Base-by-base conservation (phyloP, 495 filamentous ascomycete genomes). In the Xylaria nigripes region DNA sequence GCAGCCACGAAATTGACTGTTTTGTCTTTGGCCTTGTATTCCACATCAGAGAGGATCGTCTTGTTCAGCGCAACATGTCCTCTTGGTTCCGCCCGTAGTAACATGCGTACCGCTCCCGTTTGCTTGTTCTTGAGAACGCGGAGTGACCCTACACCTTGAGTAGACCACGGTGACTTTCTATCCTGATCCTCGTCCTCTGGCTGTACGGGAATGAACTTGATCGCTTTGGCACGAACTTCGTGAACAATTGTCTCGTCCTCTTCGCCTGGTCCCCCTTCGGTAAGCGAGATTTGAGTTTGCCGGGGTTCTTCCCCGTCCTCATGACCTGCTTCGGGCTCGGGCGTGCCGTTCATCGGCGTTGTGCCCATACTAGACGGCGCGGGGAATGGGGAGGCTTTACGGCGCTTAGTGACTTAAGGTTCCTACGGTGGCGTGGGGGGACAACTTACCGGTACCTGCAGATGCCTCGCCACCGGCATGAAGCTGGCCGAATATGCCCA, bases 31-130 rank as follows among this genome's bases (percentile, higher is more conserved):
- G 53, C 45, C 46, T 74, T 75, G 67, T 89, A 91, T 1, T 72
- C 73, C 7, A 84, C 67, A 13, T 76, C 68, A 22, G 80, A 72
- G 29, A 84, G 73, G 18, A 90, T 62, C 13, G 70, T 61, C 34
- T 84, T 79, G 70, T 91, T 91, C 51, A 91, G 62, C 4, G 85
- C 72, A 15, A 90, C 66, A 16, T 81, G 80, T 21, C 87, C 87
- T 54, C 81, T 78, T 0, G 85, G 86, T 47, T 89, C 85, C 13
- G 76, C 79, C 25, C 87, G 78, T 45, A 89, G 61, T 23, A 92
- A 68, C 50, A 89, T 66, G 32, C 87, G 82, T 10, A 82, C 74
- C 12, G 75, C 73, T 1, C 77, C 77, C 0, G 81, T 86, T 0
- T 73, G 71, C 54, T 81, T 81, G 68, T 90, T 74, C 60, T 83